Base-by-base conservation (phyloP, 352 stramenopile genomes). In the Globisporangium uncinulatum region DNA sequence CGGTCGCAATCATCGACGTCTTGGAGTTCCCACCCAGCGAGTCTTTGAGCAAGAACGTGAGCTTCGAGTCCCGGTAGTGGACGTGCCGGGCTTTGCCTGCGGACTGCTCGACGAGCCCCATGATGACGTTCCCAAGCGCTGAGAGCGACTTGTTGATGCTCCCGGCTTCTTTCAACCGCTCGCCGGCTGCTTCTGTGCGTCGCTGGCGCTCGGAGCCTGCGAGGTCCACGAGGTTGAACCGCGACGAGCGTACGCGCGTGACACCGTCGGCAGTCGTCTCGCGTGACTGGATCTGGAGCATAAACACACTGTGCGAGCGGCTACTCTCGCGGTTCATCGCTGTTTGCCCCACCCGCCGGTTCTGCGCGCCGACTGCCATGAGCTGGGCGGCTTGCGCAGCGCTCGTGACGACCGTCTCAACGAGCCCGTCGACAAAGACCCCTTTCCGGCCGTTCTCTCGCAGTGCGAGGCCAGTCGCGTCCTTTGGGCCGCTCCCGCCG, bases 151-250 rank as follows among this genome's bases (percentile, higher is more conserved):
- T 92, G 72, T 99, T 99, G 67, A 99, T 99, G 58, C 94, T 97
- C 4, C 87, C 89, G 24, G 94, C 94, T 63, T 99, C 97, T 73
- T 99, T 98, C 57, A 98, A 73, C 37, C 95, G 87, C 44, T 98
- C 90, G 11, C 96, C 97, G 13, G 83, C 96, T 8, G 96, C 91
- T 46, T 97, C 95, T 5, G 97, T 99, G 66, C 92, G 96, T 17
- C 91, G 86, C 58, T 98, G 95, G 51, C 95, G 97, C 73, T 99
- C 97, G 4, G 92, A 98, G 13, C 97, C 97, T 14, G 97, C 97
- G 41, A 99, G 74, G 79, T 99, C 97, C 17, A 99, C 97, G 29
- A 99, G 76, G 65, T 99, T 99, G 32, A 99, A 91, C 6, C 95
- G 94, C 6, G 95, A 98, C 8, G 71, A 74, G 5, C 83, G 76